These are phyloP conservation scores for Canavalia gladiata DNA, from an alignment of 306 rosid species.

Conservation along the genomic window DNA sequence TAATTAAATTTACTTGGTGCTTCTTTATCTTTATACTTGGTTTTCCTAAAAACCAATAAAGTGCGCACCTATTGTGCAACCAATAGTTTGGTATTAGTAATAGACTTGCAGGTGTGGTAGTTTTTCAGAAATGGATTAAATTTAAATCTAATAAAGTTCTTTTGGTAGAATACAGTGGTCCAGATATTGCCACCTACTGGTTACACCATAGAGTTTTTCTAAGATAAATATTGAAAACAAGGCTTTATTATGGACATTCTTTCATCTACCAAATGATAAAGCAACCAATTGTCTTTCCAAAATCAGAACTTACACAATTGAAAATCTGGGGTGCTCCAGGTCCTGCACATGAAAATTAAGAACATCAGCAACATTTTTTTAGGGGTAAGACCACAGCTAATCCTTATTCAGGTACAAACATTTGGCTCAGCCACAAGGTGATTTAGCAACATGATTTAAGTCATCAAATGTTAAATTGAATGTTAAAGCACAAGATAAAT, in stretches of 20 bases:
- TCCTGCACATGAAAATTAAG: slow-evolving; percentile 65
- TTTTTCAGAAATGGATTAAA: slow-evolving; percentile 18
- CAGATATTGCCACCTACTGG: neutral
- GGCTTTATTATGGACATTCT: neutral
- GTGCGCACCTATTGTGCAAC: slow-evolving; percentile 3
- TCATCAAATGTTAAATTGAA: slow-evolving; percentile 23
- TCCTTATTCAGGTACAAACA: neutral
- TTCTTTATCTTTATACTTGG: slow-evolving; percentile 3
- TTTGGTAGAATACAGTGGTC: neutral
- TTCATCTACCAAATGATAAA: slow-evolving; percentile 13
- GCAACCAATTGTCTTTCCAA: neutral
- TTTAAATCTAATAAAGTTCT: neutral
- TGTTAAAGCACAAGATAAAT: neutral
- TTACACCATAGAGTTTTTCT: neutral
- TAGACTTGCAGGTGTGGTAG: neutral
- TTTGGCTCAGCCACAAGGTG: neutral
- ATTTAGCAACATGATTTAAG: slow-evolving; percentile 45
- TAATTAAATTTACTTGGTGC: neutral
- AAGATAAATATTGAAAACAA: slow-evolving; percentile 21
- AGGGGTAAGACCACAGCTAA: slow-evolving; percentile 3
- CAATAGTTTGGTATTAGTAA: slow-evolving; percentile 7
- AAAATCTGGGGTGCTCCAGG: slow-evolving; percentile 81
- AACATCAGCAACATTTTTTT: slow-evolving; percentile 25
- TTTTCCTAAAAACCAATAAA: slow-evolving; percentile 7
- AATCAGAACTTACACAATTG: slow-evolving; percentile 72